Conservation (phyloP, 345 rosid genomes). For the Eucalyptus regnans region DNA sequence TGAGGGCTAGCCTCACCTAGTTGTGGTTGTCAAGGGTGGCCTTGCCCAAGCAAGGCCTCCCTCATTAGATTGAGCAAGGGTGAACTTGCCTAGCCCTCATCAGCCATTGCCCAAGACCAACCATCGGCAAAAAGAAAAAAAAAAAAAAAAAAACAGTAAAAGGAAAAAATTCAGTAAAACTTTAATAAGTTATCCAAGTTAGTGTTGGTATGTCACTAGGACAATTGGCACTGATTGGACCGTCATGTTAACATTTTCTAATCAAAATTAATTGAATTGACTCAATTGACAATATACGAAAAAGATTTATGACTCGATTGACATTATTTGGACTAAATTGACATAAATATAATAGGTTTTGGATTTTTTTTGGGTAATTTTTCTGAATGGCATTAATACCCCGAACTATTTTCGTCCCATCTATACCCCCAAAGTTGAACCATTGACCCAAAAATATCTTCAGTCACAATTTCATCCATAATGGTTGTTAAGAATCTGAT, state of each 20-base stretch:
- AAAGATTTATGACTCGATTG: background rate
- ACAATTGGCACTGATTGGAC: background rate
- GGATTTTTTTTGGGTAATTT: too few species aligned
- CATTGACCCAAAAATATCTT: background rate
- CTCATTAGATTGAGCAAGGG: background rate
- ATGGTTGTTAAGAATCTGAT: background rate
- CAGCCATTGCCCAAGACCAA: background rate
- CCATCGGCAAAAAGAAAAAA: too few species aligned
- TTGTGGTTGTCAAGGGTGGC: background rate
- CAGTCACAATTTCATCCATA: background rate
- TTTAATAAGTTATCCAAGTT: background rate
- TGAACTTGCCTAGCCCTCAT: background rate
- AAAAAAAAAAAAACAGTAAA: too few species aligned
- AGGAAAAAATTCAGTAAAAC: background rate
- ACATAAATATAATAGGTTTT: too few species aligned
- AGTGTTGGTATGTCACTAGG: background rate
- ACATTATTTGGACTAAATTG: background rate
- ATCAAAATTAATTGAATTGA: too few species aligned
- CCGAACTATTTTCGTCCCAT: background rate
- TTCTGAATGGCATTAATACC: background rate
- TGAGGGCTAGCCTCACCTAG: background rate
- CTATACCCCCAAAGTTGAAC: background rate
- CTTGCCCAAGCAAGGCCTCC: background rate
- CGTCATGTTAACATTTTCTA: fast-evolving
- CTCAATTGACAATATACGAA: background rate